These are phyloP conservation scores for Globomyces sp. DNA, from an alignment of 371 early-diverging fungal species.

Conservation along the genomic window DNA sequence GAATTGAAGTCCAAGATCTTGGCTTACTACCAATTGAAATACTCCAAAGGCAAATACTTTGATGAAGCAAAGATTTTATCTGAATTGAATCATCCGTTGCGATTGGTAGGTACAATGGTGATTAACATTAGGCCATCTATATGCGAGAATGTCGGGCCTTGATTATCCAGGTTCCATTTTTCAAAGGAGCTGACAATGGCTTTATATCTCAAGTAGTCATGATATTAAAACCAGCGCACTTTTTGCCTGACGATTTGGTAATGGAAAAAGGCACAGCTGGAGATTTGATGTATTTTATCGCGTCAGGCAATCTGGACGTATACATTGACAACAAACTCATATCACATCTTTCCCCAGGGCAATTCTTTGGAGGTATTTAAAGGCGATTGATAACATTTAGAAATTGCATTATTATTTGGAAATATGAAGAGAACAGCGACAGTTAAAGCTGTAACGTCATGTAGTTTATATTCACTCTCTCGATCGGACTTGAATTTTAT, in stretches of 20 bases:
- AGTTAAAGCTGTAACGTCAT: slow-evolving; percentile 18
- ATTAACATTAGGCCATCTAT: slow-evolving; percentile 13
- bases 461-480: slow-evolving; percentile 25
- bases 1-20: slow-evolving; percentile 20
- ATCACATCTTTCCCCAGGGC: not conserved
- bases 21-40: slow-evolving; percentile 42
- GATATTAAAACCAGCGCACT: slow-evolving; percentile 20
- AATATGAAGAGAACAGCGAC: slow-evolving; percentile 25
- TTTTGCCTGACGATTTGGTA: slow-evolving; percentile 22
- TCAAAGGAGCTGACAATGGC: slow-evolving; percentile 22
- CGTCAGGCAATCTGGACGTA: slow-evolving; percentile 22
- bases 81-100: slow-evolving; percentile 27
- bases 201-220: slow-evolving; percentile 23
- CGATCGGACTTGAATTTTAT: slow-evolving; percentile 20
- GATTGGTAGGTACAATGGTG: not conserved
- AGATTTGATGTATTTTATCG: slow-evolving; percentile 29
- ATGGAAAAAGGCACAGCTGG: slow-evolving; percentile 26
- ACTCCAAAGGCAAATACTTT: slow-evolving; percentile 37
- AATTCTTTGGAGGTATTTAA: slow-evolving; percentile 26
- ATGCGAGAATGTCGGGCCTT: slow-evolving; percentile 20
- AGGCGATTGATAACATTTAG: slow-evolving; percentile 1
- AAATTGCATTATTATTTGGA: slow-evolving; percentile 29
- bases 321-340: not conserved
- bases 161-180: slow-evolving; percentile 25
- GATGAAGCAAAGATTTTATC: slow-evolving; percentile 30